Evolutionary conservation across 148 eudicot species (phyloP), one percentile per base, ranked within the genome.

Genomic region (Rhododendron ovatum): DNA sequence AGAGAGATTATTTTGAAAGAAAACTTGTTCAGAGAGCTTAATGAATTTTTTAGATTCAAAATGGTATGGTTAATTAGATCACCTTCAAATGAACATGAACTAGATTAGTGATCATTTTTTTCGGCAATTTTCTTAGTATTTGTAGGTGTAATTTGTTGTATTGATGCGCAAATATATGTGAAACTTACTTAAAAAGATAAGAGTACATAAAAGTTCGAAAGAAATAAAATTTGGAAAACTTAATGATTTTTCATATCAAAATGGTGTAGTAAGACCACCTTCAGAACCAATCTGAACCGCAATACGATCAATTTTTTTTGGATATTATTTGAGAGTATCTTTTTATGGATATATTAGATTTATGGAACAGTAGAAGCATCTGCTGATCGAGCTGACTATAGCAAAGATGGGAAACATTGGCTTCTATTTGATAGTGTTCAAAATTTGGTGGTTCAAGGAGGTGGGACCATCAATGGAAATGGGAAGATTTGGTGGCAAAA

Each of bases 401-500:
- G 30, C 82, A 35, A 89, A 47, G 92, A 92, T 86, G 22, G 73
- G 35, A 87, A 84, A 45, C 92, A 89, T 45, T 96, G 98, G 98
- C 78, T 94, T 82, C 6, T 86, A 4, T 90, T 94, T 33, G 84
- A 91, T 9, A 75, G 81, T 14, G 86, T 94, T 22, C 47, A 90
- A 12, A 88, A 91, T 80, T 78, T 95, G 3, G n/a, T 48, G 0
- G 89, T 95, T 43, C 53, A 82, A 83, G 98, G 98, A 47, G 92
- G 91, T 57, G 98, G 98, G 61, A 84, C 85, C 14, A 88, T 96
- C 33, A 87, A 93, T 80, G 98, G 98, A 1, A 94, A 94, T 85
- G 98, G 98, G 7, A 84, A 88, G 41, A 89, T 91, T 17, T 96
- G 98, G 98, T 96, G 98, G 98, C 51, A 90, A 78, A 94, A 94